These are phyloP conservation scores for Cystobasidium ongulense DNA, from an alignment of 768 basidiomycete genomes.

Conservation along the genomic window DNA sequence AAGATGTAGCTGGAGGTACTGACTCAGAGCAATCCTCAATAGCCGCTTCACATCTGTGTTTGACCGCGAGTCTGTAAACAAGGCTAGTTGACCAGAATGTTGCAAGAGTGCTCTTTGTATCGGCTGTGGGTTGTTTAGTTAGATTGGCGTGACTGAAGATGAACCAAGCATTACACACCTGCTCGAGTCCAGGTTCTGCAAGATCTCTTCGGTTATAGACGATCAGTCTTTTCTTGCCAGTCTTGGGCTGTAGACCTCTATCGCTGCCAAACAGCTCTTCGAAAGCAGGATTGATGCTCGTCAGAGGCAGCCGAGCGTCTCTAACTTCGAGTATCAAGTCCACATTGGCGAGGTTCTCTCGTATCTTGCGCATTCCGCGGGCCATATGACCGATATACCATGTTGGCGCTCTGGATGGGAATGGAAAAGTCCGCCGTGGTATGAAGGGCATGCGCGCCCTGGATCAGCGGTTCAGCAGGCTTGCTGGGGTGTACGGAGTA, in stretches of 20 bases:
- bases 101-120: constrained; percentile 45
- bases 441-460: constrained; percentile 20
- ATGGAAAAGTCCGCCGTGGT: constrained; percentile 28
- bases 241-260: constrained; percentile 44
- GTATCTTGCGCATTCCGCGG: constrained; percentile 39
- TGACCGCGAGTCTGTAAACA: constrained; percentile 47
- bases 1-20: constrained; percentile 32
- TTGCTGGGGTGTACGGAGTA: too few species aligned
- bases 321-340: constrained; percentile 90
- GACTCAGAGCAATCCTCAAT: constrained; percentile 45
- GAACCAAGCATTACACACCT: constrained; percentile 52
- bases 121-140: constrained; percentile 42
- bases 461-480: neutral
- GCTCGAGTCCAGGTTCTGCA: constrained; percentile 76
- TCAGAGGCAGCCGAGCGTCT: constrained; percentile 84
- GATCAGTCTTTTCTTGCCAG: constrained; percentile 70
- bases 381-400: constrained; percentile 39
- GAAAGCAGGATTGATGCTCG: constrained; percentile 81
- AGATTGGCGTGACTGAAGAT: neutral
- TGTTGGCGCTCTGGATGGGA: constrained; percentile 30
- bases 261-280: constrained; percentile 53
- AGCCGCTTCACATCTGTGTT: constrained; percentile 45
- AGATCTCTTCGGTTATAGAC: constrained; percentile 90
- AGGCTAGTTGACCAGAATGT: constrained; percentile 45
- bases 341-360: constrained; percentile 53